Evolutionary conservation across 164 flowering plant species (phyloP), one percentile per base, ranked within the genome.

Genomic region (Aristolochia californica): DNA sequence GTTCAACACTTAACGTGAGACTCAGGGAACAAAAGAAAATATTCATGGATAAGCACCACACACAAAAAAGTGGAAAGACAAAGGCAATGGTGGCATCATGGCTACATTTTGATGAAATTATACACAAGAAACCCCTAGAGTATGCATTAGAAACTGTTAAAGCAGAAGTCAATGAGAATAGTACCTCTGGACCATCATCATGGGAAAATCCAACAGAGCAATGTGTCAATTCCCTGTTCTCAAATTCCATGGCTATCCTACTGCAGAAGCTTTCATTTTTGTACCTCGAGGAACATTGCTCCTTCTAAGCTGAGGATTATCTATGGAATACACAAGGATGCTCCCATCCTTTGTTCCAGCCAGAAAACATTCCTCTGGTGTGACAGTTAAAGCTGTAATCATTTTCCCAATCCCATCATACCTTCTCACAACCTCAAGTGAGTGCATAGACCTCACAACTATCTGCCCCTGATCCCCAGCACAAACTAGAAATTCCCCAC

Each of bases 391-490:
- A 59, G 96, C 79, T 28, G 90, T 89, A 59, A 93, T 85, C 45
- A 79, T 59, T 68, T 84, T 93, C 38, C 97, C 99, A 61, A 80
- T 55, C 64, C 97, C 97, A 68, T 73, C 72, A 67, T 85, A 93
- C 65, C 72, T 84, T 50, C 66, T 72, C 34, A 93, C 78, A 53
- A 84, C 73, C 66, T 89, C 93, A 40, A 93, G 88, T 24, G 95
- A 80, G 70, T 78, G 77, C 97, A 93, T 89, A 43, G 96, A 84
- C 47, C 99, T 81, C 13, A 93, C 85, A 62, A 80, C 73, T 59
- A 93, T 76, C 62, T 93, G 97, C 52, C 99, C 99, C 63, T 89
- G 97, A 71, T 93, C 99, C 53, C 99, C 97, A 1, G 95, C 93
- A 73, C 93, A 87, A 58, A 80, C 90, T 65, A 93, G 70, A 70